These are phyloP conservation scores for Berberis thunbergii DNA, from an alignment of 164 flowering plant genomes.

Conservation along the genomic window DNA sequence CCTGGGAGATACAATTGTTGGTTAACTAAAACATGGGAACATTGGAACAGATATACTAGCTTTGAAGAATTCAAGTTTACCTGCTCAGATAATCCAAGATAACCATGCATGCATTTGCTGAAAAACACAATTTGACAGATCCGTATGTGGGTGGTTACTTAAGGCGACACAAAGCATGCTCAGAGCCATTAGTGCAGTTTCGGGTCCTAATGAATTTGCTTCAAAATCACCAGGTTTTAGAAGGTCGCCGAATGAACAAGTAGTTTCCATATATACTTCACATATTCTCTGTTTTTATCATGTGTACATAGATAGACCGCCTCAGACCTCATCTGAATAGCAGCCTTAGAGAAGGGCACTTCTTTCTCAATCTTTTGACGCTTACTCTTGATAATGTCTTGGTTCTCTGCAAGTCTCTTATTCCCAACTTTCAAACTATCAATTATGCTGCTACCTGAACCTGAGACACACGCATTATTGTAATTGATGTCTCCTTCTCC, in stretches of 20 bases:
- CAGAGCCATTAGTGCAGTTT: constrained; percentile 58
- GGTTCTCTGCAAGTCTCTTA: constrained; percentile 43
- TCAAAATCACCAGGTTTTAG: constrained; percentile 33
- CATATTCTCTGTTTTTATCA: constrained; percentile 33
- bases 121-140: constrained; percentile 33
- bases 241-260: constrained; percentile 43
- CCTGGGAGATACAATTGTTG: constrained; percentile 35
- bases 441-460: constrained; percentile 15
- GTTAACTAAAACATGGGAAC: constrained; percentile 1
- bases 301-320: constrained; percentile 7
- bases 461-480: constrained; percentile 8
- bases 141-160: constrained; percentile 36
- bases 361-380: constrained; percentile 50
- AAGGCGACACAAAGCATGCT: constrained; percentile 73
- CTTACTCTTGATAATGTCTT: constrained; percentile 31
- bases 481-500: constrained; percentile 23
- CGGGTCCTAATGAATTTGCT: constrained; percentile 28
- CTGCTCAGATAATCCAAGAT: constrained; percentile 74
- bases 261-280: constrained; percentile 30
- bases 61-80: constrained; percentile 24
- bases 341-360: constrained; percentile 12
- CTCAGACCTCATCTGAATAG: constrained; percentile 15
- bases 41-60: no score
- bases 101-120: constrained; percentile 57
- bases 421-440: constrained; percentile 34